These are phyloP conservation scores for Hypocrella siamensis DNA, from an alignment of 2,329 filamentous ascomycete species.

Conservation along the genomic window DNA sequence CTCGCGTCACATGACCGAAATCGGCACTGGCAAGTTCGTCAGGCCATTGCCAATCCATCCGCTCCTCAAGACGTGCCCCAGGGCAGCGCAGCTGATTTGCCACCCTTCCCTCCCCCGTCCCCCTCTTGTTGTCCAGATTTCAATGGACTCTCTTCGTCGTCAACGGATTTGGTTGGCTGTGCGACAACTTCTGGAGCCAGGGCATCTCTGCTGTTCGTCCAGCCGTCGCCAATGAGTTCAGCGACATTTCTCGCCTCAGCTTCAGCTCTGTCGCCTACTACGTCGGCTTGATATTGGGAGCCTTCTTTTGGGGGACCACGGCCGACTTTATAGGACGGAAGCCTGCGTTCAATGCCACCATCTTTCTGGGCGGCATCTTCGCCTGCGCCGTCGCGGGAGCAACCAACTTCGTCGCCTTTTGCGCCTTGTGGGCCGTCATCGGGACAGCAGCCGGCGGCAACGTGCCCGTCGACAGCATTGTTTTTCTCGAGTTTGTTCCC, in stretches of 20 bases:
- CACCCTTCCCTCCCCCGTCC: too few species aligned
- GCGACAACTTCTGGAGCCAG: conserved; percentile 25
- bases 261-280: conserved; percentile 19
- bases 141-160: conserved; percentile 28
- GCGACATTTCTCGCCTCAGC: conserved; percentile 13
- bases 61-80: too few species aligned
- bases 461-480: conserved; percentile 28
- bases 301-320: conserved; percentile 27
- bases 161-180: conserved; percentile 30
- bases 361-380: conserved; percentile 33
- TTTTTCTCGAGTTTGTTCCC: conserved; percentile 32
- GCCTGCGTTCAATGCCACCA: conserved; percentile 28
- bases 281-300: conserved; percentile 26
- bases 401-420: conserved; percentile 41
- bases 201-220: conserved; percentile 18
- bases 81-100: too few species aligned
- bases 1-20: conserved; percentile 11
- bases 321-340: conserved; percentile 24
- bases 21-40: conserved; percentile 17
- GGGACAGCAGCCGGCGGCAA: conserved; percentile 27
- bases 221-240: conserved; percentile 18
- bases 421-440: conserved; percentile 35
- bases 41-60: too few species aligned
- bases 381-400: conserved; percentile 40
- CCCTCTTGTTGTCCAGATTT: conserved; percentile 12